Base-by-base conservation (phyloP, 345 rosid genomes). In the Salix arbutifolia region DNA sequence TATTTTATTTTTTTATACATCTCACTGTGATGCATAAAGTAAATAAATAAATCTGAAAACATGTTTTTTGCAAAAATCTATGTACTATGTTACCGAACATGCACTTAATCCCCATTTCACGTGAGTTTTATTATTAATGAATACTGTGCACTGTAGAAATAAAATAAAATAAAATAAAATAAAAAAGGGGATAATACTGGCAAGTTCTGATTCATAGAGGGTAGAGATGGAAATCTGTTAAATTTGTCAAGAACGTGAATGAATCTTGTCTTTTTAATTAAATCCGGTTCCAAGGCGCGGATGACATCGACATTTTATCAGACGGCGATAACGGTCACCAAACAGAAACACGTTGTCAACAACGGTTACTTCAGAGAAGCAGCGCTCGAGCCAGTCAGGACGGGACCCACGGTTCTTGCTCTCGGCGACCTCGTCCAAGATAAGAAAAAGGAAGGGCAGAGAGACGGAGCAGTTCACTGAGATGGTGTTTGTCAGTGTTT, bases 351-450 rank as follows among this genome's bases (percentile, higher is more conserved):
- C 46, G 72, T n/a, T 8, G 18, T 56, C 28, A 14, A 16, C 23
- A 67, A 72, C 76, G 72, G 72, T 67, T 72, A 72, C 76, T 78
- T 78, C 76, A 65, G 67, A 78, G 91, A 77, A 85, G 86, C 79
- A 3, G 83, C 80, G 12, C 66, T 71, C 4, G 76, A 33, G 3
- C 71, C 8, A 11, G 44, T 23, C n/a, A 11, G 52, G 18, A 69
- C 8, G 61, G 73, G 61, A 6, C 74, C 74, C 64, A 71, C 26
- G 11, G 2, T 19, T 48, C 5, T 7, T 0, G 26, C 28, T 4
- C 26, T 4, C 10, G 14, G 8, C 16, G 13, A 69, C 26, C n/a
- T 69, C 31, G 12, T 69, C 71, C 17, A 23, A 2, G 46, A 18
- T 37, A 69, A 12, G 30, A 2, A n/a, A 67, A 68, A 1, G 21